Conservation (phyloP, 2,329 filamentous ascomycete genomes). For the Blastomyces parvus region DNA sequence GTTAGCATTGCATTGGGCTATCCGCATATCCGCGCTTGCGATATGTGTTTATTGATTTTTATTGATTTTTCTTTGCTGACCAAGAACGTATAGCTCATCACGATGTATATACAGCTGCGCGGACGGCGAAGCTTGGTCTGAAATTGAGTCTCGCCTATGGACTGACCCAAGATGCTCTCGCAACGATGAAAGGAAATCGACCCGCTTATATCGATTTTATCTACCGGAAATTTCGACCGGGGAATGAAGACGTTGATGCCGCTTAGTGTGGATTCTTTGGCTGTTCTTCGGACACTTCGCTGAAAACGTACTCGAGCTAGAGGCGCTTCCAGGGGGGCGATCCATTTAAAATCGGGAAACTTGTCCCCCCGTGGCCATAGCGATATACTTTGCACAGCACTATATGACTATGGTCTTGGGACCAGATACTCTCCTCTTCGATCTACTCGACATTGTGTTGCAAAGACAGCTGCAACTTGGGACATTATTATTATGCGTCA, state of each 20-base stretch:
- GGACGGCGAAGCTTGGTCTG: slow-evolving; percentile 71
- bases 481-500: background rate
- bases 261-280: background rate
- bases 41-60: background rate
- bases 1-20: slow-evolving; percentile 25
- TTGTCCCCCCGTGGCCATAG: background rate
- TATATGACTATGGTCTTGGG: background rate
- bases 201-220: slow-evolving; percentile 54
- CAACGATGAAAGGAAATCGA: slow-evolving; percentile 58
- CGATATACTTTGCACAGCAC: background rate
- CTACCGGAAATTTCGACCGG: background rate
- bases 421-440: background rate
- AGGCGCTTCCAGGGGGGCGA: background rate
- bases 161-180: slow-evolving; percentile 65
- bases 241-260: slow-evolving; percentile 1
- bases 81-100: slow-evolving; percentile 55
- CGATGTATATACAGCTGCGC: slow-evolving; percentile 63
- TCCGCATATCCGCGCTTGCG: slow-evolving; percentile 2
- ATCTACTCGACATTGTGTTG: background rate
- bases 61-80: slow-evolving; percentile 11
- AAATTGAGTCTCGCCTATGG: slow-evolving; percentile 72
- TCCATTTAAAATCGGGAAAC: background rate
- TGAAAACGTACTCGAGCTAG: background rate
- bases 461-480: too few relatives aligned
- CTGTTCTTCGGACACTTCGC: background rate